Evolutionary conservation across 306 rosid genomes (phyloP), one percentile per base, ranked within the genome.

Genomic region (Castanea mollissima): DNA sequence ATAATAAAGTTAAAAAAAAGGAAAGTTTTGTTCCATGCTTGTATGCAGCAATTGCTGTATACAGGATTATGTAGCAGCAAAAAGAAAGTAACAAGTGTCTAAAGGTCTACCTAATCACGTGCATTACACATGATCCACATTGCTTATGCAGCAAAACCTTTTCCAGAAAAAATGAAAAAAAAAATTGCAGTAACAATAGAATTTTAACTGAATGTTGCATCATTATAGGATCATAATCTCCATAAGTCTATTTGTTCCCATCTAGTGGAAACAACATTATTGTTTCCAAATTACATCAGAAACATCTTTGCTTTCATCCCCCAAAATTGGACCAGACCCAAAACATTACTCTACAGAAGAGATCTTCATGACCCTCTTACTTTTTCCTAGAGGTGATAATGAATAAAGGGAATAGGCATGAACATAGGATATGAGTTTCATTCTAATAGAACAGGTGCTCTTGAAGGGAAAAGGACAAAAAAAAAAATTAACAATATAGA

Each of bases 291-390:
- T 76, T 80, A 85, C 90, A 86, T 59, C 55, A 80, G 84, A 85
- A 74, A 79, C 86, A 73, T 74, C 78, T 76, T 75, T 73, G 74
- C 72, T 79, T 75, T 78, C 76, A 84, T 76, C 89, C 91, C 83
- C 96, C 72, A 34, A 67, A 87, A 86, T 80, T 82, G 90, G 85
- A 85, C 83, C 89, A 79, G 72, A 25, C 67, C 16, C 67, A 60
- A 63, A 20, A 20, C 27, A 31, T 35, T 35, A 19, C 13, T n/a
- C 51, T 34, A 19, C 72, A 67, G 49, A 19, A 19, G 69, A 27
- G 11, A 29, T 14, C 65, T 29, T 29, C 54, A 63, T 6, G 38
- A 63, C 18, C 38, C 41, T 15, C 41, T 63, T 63, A 60, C 32
- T 21, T 60, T 63, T 15, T 64, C 44, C 69, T 64, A 6, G 41